A percentile compares a stretch with the other conserved stretches of the same genome.
These are phyloP conservation scores for Microdochium bolleyi DNA, from an alignment of 2,329 filamentous ascomycete genomes.

Conservation along the genomic window DNA sequence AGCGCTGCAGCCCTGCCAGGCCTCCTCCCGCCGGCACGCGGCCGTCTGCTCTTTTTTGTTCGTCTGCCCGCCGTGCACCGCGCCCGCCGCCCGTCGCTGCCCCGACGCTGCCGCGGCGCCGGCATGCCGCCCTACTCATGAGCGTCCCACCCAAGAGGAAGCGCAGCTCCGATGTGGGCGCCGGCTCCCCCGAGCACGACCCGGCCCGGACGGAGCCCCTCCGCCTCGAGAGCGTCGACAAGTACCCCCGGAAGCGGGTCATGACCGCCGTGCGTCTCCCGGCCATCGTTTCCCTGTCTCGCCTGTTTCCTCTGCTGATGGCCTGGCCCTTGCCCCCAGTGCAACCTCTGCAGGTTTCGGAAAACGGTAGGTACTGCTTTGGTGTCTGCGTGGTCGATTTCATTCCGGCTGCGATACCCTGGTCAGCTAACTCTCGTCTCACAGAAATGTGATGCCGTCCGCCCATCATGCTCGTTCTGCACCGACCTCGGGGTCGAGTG, in stretches of 20 bases:
- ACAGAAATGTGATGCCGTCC: slow-evolving; percentile 8
- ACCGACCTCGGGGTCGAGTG: slow-evolving; percentile 6
- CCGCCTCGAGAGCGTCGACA: slow-evolving; percentile 2
- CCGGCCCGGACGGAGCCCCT: not conserved
- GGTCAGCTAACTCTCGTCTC: no score
- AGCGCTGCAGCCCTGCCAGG: no score
- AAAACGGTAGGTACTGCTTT: slow-evolving; percentile 5
- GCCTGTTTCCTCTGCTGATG: not conserved
- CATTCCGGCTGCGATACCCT: no score
- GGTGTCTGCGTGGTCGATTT: no score
- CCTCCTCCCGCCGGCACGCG: no score
- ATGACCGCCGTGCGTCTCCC: slow-evolving; percentile 2
- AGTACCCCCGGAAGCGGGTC: slow-evolving; percentile 5
- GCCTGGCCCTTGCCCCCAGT: slow-evolving; percentile 2
- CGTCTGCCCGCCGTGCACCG: no score
- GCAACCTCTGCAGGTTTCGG: slow-evolving; percentile 5
- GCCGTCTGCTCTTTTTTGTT: no score
- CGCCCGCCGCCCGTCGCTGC: no score
- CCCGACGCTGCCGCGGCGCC: no score
- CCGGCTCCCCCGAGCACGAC: not conserved
- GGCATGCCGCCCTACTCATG: no score
- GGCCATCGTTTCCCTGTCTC: not conserved
- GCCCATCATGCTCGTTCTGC: slow-evolving; percentile 7
- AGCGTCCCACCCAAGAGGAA: not conserved
- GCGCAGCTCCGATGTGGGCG: not conserved